Conservation (phyloP, 768 basidiomycete species). For the Dacryopinax spathularia region DNA sequence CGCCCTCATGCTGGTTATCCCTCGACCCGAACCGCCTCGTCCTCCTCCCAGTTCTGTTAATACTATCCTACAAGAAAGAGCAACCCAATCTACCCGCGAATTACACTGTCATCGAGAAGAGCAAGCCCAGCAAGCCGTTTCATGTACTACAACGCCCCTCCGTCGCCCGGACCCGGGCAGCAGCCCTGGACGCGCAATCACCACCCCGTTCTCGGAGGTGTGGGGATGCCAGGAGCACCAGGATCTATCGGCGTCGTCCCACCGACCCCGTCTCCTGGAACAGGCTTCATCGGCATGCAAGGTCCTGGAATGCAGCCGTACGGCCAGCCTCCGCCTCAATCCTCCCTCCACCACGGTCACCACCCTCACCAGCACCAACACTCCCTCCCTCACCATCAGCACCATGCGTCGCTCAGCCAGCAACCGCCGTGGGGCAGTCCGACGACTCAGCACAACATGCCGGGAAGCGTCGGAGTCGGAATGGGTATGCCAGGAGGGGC, state of each 20-base stretch:
- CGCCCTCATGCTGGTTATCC: conserved; percentile 4
- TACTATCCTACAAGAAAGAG: conserved; percentile 1
- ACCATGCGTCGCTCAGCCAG: conserved; percentile 4
- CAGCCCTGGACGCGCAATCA: background rate
- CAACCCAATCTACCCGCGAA: background rate
- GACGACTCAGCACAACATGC: background rate
- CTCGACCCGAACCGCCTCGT: conserved; percentile 2
- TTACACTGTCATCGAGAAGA: background rate
- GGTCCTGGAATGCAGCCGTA: background rate
- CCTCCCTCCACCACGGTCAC: background rate
- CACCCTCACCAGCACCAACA: conserved; percentile 1
- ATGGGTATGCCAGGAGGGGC: background rate
- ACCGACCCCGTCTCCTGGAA: background rate
- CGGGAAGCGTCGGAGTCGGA: background rate
- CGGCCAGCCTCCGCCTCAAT: conserved; percentile 2
- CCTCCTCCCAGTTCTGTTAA: conserved; percentile 1
- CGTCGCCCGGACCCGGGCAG: conserved; percentile 4
- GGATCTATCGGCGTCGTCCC: conserved; percentile 1
- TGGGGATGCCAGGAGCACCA: background rate
- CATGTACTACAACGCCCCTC: conserved; percentile 3
- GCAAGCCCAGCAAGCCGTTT: background rate
- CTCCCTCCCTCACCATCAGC: background rate
- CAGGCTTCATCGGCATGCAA: background rate
- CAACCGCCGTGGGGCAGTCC: background rate
- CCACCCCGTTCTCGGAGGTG: background rate